Conservation (phyloP, 306 rosid species). For the Vicia faba region DNA sequence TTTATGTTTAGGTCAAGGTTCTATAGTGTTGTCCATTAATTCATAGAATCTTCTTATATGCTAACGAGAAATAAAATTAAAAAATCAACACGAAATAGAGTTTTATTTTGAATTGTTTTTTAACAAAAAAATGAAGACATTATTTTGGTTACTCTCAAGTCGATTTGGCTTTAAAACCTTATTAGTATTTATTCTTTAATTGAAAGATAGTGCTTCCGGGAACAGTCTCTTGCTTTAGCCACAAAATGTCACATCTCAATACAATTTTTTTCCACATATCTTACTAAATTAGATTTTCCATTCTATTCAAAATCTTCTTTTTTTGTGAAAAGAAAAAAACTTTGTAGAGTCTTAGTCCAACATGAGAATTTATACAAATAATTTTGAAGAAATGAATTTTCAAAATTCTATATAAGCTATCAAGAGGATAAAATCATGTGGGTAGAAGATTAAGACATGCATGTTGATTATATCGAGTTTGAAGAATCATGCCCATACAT, state of each 20-base stretch:
- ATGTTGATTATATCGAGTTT: background rate
- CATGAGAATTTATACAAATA: background rate
- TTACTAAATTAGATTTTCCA: background rate
- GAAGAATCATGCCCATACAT: background rate
- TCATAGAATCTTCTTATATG: background rate
- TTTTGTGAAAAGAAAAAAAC: background rate
- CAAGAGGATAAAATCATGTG: background rate
- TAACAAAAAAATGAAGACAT: background rate
- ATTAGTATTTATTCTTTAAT: conserved; percentile 23
- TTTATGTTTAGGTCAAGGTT: background rate
- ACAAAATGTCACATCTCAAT: conserved; percentile 38
- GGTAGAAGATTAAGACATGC: conserved; percentile 4
- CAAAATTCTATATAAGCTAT: background rate
- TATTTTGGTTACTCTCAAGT: conserved; percentile 3
- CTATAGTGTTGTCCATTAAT: background rate
- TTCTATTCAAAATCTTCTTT: background rate
- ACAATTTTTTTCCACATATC: too few relatives aligned
- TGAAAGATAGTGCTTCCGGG: conserved; percentile 30
- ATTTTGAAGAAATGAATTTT: background rate
- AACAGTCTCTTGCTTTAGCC: conserved; percentile 32
- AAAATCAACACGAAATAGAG: conserved; percentile 1
- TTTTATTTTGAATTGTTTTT: conserved; percentile 6
- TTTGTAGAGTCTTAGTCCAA: background rate
- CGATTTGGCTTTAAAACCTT: conserved; percentile 6
- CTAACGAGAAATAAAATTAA: too few relatives aligned